A percentile compares a stretch with the other conserved stretches of the same genome.
Evolutionary conservation across 75 land plant genomes (phyloP).

Genomic region (Pinus albicaulis): DNA sequence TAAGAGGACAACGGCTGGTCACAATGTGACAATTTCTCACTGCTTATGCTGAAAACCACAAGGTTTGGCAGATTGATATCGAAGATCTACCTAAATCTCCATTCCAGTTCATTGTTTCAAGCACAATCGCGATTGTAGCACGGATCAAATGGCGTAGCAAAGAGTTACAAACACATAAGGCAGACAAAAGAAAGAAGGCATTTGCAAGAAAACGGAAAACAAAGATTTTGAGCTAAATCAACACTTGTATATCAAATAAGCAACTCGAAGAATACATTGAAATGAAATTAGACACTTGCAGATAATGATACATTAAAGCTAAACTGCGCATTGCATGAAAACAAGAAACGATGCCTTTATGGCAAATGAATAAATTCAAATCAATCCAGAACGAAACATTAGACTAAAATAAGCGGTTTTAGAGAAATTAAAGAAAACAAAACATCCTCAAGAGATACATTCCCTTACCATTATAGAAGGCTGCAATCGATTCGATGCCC

Average conservation of each 20-base stretch:
- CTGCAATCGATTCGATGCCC: not conserved
- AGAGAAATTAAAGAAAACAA: not conserved
- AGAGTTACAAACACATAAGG: no score
- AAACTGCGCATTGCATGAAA: not conserved
- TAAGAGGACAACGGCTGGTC: no score
- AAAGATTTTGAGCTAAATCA: no score
- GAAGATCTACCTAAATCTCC: no score
- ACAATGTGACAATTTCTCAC: no score
- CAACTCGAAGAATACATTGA: not conserved
- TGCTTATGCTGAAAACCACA: no score
- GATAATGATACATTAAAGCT: not conserved
- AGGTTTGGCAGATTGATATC: no score
- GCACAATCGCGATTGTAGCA: no score
- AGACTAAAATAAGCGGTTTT: not conserved
- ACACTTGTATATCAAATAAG: not conserved
- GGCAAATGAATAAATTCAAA: not conserved
- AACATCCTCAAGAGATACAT: not conserved
- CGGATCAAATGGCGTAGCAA: no score
- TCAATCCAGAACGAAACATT: not conserved
- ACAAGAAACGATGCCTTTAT: not conserved
- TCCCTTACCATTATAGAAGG: conserved; percentile 2
- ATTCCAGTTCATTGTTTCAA: no score
- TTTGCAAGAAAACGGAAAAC: no score
- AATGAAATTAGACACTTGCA: not conserved
- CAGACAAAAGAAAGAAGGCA: no score